A percentile compares a stretch with the other conserved stretches of the same genome.
phyloP scores from a whole-genome alignment of 2,329 filamentous ascomycete genomes.

The Colletotrichum graminicola region DNA sequence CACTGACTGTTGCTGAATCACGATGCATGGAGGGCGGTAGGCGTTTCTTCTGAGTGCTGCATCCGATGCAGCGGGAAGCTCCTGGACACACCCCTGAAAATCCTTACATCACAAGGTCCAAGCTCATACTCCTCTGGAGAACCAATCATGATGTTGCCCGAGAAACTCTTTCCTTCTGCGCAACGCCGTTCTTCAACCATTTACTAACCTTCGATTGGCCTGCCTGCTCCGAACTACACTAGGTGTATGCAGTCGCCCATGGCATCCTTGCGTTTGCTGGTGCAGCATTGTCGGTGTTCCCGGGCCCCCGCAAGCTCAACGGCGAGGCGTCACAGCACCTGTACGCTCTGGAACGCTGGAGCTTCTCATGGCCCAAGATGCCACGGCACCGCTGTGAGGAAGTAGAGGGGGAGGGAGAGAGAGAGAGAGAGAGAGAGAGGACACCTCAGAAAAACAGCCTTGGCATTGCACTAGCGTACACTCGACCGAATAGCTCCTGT shows the following conservation, averaged over 20 bases:
- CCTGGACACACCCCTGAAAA: not conserved
- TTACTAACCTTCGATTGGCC: not conserved
- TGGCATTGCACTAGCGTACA: not conserved
- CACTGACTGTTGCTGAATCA: not conserved
- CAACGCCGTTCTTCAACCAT: too few relatives aligned
- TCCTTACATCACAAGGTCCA: too few relatives aligned
- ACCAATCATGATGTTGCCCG: too few relatives aligned
- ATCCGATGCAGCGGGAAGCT: not conserved
- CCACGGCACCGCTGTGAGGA: not conserved
- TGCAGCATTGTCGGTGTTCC: not conserved
- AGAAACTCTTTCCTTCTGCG: too few relatives aligned
- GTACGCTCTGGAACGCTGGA: not conserved
- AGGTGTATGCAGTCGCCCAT: too few relatives aligned
- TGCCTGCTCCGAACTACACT: not conserved
- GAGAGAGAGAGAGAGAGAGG: not conserved
- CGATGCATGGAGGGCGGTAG: not conserved
- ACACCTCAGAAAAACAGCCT: not conserved
- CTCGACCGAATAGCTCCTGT: constrained; percentile 6
- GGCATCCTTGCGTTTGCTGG: not conserved
- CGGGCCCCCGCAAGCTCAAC: not conserved
- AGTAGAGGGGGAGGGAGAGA: not conserved
- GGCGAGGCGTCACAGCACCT: not conserved
- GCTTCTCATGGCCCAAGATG: not conserved
- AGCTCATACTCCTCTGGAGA: too few relatives aligned
- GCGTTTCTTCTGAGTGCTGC: not conserved